Evolutionary conservation across 441 rosid genomes (phyloP), one percentile per base, ranked within the genome.

Genomic region (Melastoma candidum): DNA sequence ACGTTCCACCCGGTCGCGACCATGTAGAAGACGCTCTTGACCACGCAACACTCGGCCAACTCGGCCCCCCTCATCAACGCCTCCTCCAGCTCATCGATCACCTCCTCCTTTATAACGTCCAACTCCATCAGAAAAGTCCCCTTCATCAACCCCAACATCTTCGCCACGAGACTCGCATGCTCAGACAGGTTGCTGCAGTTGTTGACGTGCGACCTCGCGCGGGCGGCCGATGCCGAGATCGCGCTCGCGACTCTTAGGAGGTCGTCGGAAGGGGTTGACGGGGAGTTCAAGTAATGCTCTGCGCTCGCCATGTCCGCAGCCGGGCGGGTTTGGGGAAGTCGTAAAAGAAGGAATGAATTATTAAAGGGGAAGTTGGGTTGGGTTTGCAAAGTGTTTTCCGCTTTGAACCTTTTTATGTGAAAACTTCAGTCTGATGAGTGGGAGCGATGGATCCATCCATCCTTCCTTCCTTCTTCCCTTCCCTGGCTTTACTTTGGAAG

Each of bases 1-100:
- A 55, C 58, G 55, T 44, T 64, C 83, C 77, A 74, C 9, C 83
- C 76, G 49, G 63, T 54, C n/a, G 83, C 79, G 22, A 74, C 61
- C 77, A 74, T 65, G 59, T 63, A 74, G 7, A 74, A 39, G 44
- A 46, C 68, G 12, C 83, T 72, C 51, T 57, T 68, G 4, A 68
- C 69, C 26, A 46, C 60, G 59, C 77, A 77, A 12, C 68, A 74
- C 60, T 55, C 65, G 6, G 70, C 71, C 57, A 74, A 32, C 12
- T 63, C 66, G 12, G 61, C 51, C 1, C 72, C 74, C 56, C 63
- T 68, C 47, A 52, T 61, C 44, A 74, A 26, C 8, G 68, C 65
- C 11, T 61, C 72, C 53, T 63, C 80, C 48, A 77, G 55, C 10
- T 51, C 63, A 12, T 66, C 71, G 63, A 77, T 29, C 1, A 67